phyloP scores from a whole-genome alignment of 2,329 filamentous ascomycete genomes.

The Catunica adiposa region DNA sequence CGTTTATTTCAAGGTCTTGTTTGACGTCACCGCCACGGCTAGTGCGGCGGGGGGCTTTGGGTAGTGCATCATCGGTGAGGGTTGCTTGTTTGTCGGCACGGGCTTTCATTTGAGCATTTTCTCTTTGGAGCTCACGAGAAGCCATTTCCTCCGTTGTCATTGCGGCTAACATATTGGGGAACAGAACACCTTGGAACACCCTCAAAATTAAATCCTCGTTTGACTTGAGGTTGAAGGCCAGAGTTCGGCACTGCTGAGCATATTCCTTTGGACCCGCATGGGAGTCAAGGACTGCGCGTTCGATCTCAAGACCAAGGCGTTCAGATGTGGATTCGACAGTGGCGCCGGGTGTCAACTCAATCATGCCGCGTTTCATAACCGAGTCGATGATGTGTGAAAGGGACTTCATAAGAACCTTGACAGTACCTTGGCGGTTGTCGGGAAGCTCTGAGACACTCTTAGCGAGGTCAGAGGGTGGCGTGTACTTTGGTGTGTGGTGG shows the following conservation, averaged over 20 bases:
- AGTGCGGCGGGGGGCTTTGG: constrained; percentile 74
- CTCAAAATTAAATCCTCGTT: constrained; percentile 64
- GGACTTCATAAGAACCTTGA: constrained; percentile 53
- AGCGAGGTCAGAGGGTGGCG: constrained; percentile 35
- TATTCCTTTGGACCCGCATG: constrained; percentile 38
- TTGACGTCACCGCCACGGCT: constrained; percentile 89
- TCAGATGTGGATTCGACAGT: constrained; percentile 49
- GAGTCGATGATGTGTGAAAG: constrained; percentile 49
- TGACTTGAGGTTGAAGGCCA: constrained; percentile 76
- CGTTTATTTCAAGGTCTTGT: constrained; percentile 39
- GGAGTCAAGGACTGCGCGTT: constrained; percentile 48
- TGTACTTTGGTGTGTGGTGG: constrained; percentile 24
- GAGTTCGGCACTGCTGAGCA: constrained; percentile 50
- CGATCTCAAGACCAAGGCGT: constrained; percentile 60
- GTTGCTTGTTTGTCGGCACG: constrained; percentile 71
- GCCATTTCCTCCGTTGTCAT: constrained; percentile 89
- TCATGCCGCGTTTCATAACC: constrained; percentile 49
- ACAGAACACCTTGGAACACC: constrained; percentile 55
- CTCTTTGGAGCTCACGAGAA: constrained; percentile 69
- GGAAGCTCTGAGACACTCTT: constrained; percentile 39
- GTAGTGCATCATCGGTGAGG: constrained; percentile 57
- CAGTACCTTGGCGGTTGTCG: constrained; percentile 48
- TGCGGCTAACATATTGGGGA: constrained; percentile 59
- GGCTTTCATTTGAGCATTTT: constrained; percentile 62
- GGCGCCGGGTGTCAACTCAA: constrained; percentile 45